These are phyloP conservation scores for Claviceps arundinis DNA, from an alignment of 2,329 filamentous ascomycete species.

Conservation along the genomic window DNA sequence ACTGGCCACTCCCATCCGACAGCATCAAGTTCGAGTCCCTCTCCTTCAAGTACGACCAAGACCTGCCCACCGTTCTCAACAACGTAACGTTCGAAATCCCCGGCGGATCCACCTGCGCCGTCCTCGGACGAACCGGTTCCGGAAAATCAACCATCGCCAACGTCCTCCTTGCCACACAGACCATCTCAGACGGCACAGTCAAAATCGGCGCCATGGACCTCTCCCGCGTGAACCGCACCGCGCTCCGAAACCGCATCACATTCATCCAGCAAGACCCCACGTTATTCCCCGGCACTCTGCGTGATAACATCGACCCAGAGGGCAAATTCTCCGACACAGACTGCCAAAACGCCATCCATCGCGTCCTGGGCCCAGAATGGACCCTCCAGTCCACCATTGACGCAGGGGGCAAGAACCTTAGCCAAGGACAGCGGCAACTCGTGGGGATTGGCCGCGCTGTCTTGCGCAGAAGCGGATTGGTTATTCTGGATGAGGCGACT, in stretches of 20 bases:
- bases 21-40: conserved; percentile 66
- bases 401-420: conserved; percentile 46
- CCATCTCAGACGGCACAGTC: conserved; percentile 36
- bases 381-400: conserved; percentile 38
- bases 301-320: conserved; percentile 57
- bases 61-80: conserved; percentile 59
- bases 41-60: conserved; percentile 66
- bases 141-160: conserved; percentile 70
- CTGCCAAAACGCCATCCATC: conserved; percentile 38
- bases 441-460: conserved; percentile 48
- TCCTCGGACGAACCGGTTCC: conserved; percentile 74
- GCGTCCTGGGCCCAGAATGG: conserved; percentile 42
- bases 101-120: conserved; percentile 44
- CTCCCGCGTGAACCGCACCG: conserved; percentile 37
- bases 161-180: conserved; percentile 42
- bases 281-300: conserved; percentile 43
- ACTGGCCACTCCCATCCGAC: conserved; percentile 62
- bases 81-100: conserved; percentile 62
- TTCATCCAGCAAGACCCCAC: conserved; percentile 54
- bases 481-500: conserved; percentile 53
- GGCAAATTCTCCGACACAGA: conserved; percentile 40
- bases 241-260: conserved; percentile 43
- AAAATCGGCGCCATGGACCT: conserved; percentile 42
- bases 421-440: conserved; percentile 50
- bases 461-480: conserved; percentile 43